These are phyloP conservation scores for Geotrichum europaeum DNA, from an alignment of 1,139 yeast genomes.

Conservation along the genomic window DNA sequence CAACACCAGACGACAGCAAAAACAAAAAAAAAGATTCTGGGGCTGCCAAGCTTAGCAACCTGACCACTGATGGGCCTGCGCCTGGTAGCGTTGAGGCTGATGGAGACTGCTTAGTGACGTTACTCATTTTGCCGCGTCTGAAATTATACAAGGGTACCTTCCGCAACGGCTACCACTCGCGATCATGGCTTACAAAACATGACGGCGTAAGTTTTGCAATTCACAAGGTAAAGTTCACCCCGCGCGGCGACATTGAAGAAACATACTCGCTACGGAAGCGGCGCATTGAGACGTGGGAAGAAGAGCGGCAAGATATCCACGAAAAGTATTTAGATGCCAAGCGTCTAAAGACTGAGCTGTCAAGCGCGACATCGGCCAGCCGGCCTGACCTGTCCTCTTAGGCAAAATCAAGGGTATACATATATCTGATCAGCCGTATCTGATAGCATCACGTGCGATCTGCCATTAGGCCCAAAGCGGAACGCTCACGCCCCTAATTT, in stretches of 20 bases:
- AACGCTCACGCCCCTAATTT: background rate
- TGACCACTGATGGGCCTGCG: background rate
- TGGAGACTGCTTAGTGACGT: conserved; percentile 60
- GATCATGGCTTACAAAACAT: conserved; percentile 64
- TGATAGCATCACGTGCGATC: background rate
- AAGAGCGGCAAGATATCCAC: background rate
- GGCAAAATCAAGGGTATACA: background rate
- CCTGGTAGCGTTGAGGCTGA: background rate
- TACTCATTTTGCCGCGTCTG: conserved; percentile 65
- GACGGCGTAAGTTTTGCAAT: conserved; percentile 65
- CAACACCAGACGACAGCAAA: background rate
- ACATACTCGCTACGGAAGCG: conserved; percentile 26
- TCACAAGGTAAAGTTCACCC: conserved; percentile 40
- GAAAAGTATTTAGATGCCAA: background rate
- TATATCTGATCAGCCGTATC: background rate
- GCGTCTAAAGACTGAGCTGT: background rate
- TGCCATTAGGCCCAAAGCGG: background rate
- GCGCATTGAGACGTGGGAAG: conserved; percentile 30
- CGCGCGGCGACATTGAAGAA: conserved; percentile 32
- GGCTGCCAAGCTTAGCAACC: background rate
- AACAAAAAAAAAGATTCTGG: background rate
- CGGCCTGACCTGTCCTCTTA: background rate
- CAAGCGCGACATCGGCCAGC: background rate
- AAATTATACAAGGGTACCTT: conserved; percentile 55
- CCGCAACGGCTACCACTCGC: conserved; percentile 63